Evolutionary conservation across 2,329 filamentous ascomycete species (phyloP).

Genomic region (Fusarium mangiferae): DNA sequence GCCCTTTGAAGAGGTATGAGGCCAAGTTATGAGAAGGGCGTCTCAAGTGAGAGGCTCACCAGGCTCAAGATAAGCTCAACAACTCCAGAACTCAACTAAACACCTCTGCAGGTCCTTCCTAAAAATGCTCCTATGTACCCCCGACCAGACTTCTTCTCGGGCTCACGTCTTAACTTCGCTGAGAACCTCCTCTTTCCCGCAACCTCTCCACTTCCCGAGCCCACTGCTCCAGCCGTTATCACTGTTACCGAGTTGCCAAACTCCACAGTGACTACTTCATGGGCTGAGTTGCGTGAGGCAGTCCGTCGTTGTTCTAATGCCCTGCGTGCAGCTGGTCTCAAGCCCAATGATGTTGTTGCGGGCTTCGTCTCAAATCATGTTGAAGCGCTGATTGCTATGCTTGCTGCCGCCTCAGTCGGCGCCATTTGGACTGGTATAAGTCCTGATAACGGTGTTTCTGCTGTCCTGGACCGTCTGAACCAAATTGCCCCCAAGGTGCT

Average conservation of each 20-base stretch:
- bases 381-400: conserved; percentile 87
- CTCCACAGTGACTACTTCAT: conserved; percentile 69
- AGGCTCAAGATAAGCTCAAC: not conserved
- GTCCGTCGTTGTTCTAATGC: conserved; percentile 79
- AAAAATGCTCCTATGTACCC: conserved; percentile 80
- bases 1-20: conserved; percentile 67
- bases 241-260: conserved; percentile 79
- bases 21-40: not conserved
- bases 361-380: conserved; percentile 90
- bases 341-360: conserved; percentile 66
- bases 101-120: conserved; percentile 70
- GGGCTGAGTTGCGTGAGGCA: conserved; percentile 81
- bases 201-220: conserved; percentile 53
- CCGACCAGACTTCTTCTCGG: conserved; percentile 84
- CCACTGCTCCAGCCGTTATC: conserved; percentile 76
- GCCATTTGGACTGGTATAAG: conserved; percentile 94
- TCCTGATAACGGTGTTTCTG: conserved; percentile 90
- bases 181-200: conserved; percentile 91
- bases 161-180: conserved; percentile 87
- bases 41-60: conserved; percentile 18
- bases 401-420: conserved; percentile 83
- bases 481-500: conserved; percentile 87
- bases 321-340: conserved; percentile 73
- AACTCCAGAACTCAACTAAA: conserved; percentile 14
- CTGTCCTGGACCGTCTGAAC: conserved; percentile 84